Conservation (phyloP, 176 grass and related monocot species). For the Aechmea fasciata region DNA sequence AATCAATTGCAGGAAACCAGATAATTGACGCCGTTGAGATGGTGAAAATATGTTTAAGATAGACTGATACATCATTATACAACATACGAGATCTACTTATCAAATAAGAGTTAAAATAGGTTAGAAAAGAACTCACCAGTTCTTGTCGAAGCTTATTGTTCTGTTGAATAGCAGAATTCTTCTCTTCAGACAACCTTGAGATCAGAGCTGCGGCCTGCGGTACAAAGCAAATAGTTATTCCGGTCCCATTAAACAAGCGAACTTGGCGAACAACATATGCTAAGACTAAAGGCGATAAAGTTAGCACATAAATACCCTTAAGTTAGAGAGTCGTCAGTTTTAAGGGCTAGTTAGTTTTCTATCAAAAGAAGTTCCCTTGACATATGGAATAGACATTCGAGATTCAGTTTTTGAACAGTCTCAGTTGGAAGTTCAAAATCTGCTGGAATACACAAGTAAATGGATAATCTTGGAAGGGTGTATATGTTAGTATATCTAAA, state of each 20-base stretch:
- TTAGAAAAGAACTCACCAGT: slow-evolving; percentile 9
- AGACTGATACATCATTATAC: not conserved
- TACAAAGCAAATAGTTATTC: not conserved
- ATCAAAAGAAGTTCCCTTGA: no score
- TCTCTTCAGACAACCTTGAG: slow-evolving; percentile 15
- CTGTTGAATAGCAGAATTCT: slow-evolving; percentile 22
- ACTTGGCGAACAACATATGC: not conserved
- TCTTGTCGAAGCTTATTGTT: slow-evolving; percentile 21
- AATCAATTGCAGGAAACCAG: not conserved
- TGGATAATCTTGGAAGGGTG: no score
- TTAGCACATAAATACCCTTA: not conserved
- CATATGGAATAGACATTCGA: no score
- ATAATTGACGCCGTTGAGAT: not conserved
- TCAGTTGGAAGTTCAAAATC: no score
- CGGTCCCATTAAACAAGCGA: not conserved
- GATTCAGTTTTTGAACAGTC: no score
- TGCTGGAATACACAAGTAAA: no score
- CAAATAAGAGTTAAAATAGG: not conserved
- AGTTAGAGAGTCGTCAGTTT: not conserved
- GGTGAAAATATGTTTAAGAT: not conserved
- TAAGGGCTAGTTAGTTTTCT: no score
- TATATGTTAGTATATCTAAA: no score
- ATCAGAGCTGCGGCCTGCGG: slow-evolving; percentile 11
- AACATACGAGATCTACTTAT: not conserved
- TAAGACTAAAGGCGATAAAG: not conserved